Evolutionary conservation across 2,329 filamentous ascomycete species (phyloP).

Genomic region (Furcasterigmium furcatum): DNA sequence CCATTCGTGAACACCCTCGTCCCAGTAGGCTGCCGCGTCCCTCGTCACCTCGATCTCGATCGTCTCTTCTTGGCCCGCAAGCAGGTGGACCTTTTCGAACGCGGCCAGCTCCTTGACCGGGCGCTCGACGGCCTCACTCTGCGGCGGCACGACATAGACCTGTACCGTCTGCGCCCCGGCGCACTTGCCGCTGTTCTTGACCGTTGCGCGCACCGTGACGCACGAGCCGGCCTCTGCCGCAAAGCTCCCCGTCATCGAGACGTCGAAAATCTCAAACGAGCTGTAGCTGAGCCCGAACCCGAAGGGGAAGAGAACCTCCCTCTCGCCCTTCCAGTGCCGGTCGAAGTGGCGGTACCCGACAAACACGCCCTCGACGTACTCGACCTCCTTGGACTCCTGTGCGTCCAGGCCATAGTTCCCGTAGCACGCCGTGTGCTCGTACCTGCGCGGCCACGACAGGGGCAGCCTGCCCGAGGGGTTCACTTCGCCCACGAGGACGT

Average conservation of each 20-base stretch:
- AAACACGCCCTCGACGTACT: conserved; percentile 66
- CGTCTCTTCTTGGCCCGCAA: conserved; percentile 34
- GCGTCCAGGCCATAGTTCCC: conserved; percentile 37
- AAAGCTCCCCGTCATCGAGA: conserved; percentile 38
- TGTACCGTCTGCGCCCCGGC: conserved; percentile 12
- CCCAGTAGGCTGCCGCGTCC: conserved; percentile 35
- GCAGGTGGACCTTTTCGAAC: conserved; percentile 48
- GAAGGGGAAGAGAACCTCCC: conserved; percentile 60
- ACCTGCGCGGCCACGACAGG: conserved; percentile 45
- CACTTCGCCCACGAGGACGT: conserved; percentile 59
- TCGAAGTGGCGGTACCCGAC: conserved; percentile 68
- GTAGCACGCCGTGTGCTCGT: conserved; percentile 29
- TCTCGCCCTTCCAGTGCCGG: conserved; percentile 36
- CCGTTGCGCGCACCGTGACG: neutral
- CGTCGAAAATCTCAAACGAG: conserved; percentile 37
- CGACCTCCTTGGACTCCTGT: conserved; percentile 38
- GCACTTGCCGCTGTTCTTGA: neutral
- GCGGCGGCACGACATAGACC: conserved; percentile 37
- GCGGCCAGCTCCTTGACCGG: conserved; percentile 46
- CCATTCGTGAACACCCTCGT: conserved; percentile 33
- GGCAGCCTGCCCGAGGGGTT: conserved; percentile 41
- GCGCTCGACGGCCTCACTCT: conserved; percentile 30
- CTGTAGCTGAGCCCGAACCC: conserved; percentile 64
- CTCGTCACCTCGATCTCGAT: conserved; percentile 17
- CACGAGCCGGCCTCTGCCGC: conserved; percentile 31